Base-by-base conservation (phyloP, 2,329 filamentous ascomycete genomes). In the Phaeosphaeriaceae sp. region DNA sequence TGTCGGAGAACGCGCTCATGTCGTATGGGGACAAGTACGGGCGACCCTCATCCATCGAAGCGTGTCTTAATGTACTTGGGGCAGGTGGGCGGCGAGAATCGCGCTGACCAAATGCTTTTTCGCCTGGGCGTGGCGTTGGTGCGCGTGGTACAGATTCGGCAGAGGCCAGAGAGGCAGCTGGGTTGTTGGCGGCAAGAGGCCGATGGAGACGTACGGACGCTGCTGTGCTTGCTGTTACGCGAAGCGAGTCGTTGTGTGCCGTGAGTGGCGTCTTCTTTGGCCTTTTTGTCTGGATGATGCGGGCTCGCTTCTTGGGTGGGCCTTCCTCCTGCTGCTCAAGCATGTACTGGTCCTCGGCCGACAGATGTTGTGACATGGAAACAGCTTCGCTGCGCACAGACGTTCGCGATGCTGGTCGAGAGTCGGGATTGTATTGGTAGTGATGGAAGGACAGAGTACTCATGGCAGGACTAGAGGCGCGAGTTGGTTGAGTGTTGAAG, bases 151-250 rank as follows among this genome's bases (percentile, higher is more conserved):
- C 78, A 64, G 91, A 89, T 65, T 93, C 89, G 5, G 90, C 78
- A 66, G 91, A 87, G 48, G 80, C 72, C 3, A 76, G 73, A 19
- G 83, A 82, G 24, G 77, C 79, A 2, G 79, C 82, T 22, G 84
- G 80, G 31, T 79, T 79, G 31, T 79, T 79, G 47, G 80, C 76
- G 20, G 85, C 83, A 56, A 91, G 84, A 3, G 94, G 94, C 46
- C 93, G 87, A 75, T 97, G 91, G 48, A 89, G 89, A 45, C 94
- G 90, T 57, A 98, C 84, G 5, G 93, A 97, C 44, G 92, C 92
- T 46, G 93, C 90, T 17, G 91, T 96, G 74, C 92, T 96, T 48
- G 94, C 94, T 59, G 91, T 89, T n/a, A 97, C 92, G 49, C 93
- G 87, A 24, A 98, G 82, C 3, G 92, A 96, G 49, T 95, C 92